A percentile compares a stretch with the other conserved stretches of the same genome.
Evolutionary conservation across 129 eudicot species (phyloP).

Genomic region (Ambrosia artemisiifolia): DNA sequence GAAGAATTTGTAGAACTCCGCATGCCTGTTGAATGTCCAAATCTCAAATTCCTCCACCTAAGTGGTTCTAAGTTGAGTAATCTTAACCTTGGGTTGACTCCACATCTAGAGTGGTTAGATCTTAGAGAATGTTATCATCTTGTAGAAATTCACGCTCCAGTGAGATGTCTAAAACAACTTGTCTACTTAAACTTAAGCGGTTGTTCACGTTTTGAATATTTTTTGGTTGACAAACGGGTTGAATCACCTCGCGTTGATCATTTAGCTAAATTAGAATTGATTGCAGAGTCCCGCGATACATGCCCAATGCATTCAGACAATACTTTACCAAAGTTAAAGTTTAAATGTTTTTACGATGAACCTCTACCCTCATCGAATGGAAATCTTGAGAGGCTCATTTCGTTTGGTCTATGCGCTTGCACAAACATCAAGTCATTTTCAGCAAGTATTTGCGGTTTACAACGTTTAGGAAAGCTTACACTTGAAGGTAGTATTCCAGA

Average conservation of each 20-base stretch:
- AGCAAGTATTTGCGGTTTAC: neutral
- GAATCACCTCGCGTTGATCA: neutral
- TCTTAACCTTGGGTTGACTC: slow-evolving; percentile 1
- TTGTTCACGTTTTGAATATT: neutral
- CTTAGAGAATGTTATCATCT: neutral
- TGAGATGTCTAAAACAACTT: neutral
- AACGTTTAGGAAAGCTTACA: neutral
- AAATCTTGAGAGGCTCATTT: slow-evolving; percentile 8
- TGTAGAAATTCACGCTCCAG: neutral
- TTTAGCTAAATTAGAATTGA: neutral
- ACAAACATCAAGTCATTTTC: slow-evolving; percentile 2
- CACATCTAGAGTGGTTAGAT: neutral
- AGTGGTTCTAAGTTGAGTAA: neutral
- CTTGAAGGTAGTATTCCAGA: neutral
- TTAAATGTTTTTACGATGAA: neutral
- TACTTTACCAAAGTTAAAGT: neutral
- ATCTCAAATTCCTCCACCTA: neutral
- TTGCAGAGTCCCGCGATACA: neutral
- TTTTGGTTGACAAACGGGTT: neutral
- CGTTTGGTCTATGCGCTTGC: neutral
- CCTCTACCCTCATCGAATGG: neutral
- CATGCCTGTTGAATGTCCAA: neutral
- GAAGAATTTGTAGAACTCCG: neutral
- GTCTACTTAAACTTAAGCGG: neutral
- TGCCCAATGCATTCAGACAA: slow-evolving; percentile 4